These are phyloP conservation scores for Penicillium chermesinum DNA, from an alignment of 495 filamentous ascomycete genomes.

Conservation along the genomic window DNA sequence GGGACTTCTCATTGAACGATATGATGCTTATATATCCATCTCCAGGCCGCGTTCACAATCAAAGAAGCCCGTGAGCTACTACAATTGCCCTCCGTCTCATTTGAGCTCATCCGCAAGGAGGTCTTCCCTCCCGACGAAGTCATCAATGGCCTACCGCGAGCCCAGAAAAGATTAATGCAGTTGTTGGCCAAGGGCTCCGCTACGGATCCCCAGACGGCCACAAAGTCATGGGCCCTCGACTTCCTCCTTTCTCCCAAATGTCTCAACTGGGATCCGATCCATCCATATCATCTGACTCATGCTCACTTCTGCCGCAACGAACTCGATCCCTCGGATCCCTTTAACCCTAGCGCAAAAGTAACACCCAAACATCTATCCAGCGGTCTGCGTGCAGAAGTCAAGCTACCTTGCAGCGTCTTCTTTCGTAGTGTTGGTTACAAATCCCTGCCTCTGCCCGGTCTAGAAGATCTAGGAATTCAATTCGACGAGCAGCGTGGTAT, in stretches of 20 bases:
- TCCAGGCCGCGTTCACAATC: constrained; percentile 85
- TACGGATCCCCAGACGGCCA: constrained; percentile 36
- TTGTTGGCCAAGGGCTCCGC: constrained; percentile 69
- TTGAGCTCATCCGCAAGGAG: constrained; percentile 60
- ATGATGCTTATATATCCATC: constrained; percentile 4
- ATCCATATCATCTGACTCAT: constrained; percentile 46
- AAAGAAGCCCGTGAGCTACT: constrained; percentile 88
- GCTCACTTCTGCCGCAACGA: constrained; percentile 64
- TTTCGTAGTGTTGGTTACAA: constrained; percentile 94
- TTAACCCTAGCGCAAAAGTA: constrained; percentile 40
- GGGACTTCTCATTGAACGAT: not conserved
- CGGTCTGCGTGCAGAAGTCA: constrained; percentile 45
- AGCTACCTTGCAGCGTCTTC: constrained; percentile 56
- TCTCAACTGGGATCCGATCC: constrained; percentile 51
- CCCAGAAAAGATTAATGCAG: constrained; percentile 70
- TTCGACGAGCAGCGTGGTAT: constrained; percentile 70
- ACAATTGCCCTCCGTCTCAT: constrained; percentile 65
- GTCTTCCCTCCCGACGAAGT: constrained; percentile 56
- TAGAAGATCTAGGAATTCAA: constrained; percentile 68
- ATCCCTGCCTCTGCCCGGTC: constrained; percentile 67
- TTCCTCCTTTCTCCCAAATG: constrained; percentile 72
- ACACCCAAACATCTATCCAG: constrained; percentile 31
- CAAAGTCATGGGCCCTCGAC: constrained; percentile 75
- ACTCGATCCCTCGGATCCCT: constrained; percentile 42
- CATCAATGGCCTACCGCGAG: constrained; percentile 60